phyloP scores from a whole-genome alignment of 2,329 filamentous ascomycete genomes.

The Clathrospora elynae region DNA sequence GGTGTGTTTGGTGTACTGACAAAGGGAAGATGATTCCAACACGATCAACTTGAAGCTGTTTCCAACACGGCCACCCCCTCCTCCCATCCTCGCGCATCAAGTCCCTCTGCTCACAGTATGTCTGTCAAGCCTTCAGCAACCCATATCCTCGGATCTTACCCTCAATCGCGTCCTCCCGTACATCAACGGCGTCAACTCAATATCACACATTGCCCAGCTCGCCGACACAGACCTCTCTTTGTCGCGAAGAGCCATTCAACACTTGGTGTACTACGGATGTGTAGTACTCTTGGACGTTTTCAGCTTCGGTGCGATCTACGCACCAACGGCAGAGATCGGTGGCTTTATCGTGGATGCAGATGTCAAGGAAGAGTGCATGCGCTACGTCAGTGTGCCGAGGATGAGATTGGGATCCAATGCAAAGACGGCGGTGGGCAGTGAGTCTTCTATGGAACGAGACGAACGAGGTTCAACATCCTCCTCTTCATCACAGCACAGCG shows the following conservation, averaged over 20 bases:
- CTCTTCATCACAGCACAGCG: conserved; percentile 26
- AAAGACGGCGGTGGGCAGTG: conserved; percentile 21
- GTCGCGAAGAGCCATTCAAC: conserved; percentile 82
- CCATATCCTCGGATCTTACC: conserved; percentile 73
- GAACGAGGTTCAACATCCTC: conserved; percentile 32
- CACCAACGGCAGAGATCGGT: conserved; percentile 76
- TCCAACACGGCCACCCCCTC: conserved; percentile 76
- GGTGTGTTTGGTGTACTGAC: conserved; percentile 1
- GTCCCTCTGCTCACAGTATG: conserved; percentile 76
- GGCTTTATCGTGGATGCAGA: conserved; percentile 77
- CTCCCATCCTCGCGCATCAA: conserved; percentile 82
- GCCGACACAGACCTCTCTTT: conserved; percentile 87
- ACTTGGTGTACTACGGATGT: conserved; percentile 91
- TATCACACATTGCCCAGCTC: conserved; percentile 81
- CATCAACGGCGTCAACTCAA: conserved; percentile 89
- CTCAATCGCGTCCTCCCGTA: conserved; percentile 78
- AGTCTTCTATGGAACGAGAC: conserved; percentile 27
- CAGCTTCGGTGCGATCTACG: conserved; percentile 91
- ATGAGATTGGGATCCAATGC: conserved; percentile 27
- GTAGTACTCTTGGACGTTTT: conserved; percentile 92
- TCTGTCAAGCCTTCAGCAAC: conserved; percentile 42
- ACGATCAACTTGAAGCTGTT: conserved; percentile 97
- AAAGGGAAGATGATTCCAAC: conserved; percentile 76
- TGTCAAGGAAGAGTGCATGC: conserved; percentile 84
- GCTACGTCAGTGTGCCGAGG: conserved; percentile 68